These are phyloP conservation scores for Pseudogymnoascus sp. DNA, from an alignment of 2,329 filamentous ascomycete species.

Conservation along the genomic window DNA sequence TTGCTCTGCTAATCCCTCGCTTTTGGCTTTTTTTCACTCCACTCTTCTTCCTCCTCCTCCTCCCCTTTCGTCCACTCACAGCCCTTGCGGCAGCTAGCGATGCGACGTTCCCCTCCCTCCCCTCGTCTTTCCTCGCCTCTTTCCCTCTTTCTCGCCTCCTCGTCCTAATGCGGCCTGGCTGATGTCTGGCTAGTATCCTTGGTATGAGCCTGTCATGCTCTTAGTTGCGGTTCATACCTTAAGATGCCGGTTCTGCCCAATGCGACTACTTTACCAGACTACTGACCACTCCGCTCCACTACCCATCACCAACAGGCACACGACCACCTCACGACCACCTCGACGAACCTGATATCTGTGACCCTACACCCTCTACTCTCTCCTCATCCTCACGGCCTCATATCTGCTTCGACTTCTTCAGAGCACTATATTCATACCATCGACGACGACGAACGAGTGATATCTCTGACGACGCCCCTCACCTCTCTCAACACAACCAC, in stretches of 20 bases:
- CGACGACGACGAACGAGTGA: not conserved
- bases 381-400: not conserved
- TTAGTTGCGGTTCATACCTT: slow-evolving; percentile 6
- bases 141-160: slow-evolving; percentile 6
- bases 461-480: not conserved
- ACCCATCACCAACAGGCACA: slow-evolving; percentile 5
- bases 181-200: not conserved
- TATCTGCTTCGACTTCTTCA: not conserved
- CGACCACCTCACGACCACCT: not conserved
- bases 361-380: not conserved
- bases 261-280: slow-evolving; percentile 8
- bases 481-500: not conserved
- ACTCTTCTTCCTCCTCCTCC: not conserved
- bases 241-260: slow-evolving; percentile 5
- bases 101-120: slow-evolving; percentile 7
- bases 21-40: not conserved
- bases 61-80: slow-evolving; percentile 4
- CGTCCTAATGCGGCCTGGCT: not conserved
- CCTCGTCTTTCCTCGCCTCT: not conserved
- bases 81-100: not conserved
- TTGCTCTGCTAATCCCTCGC: not conserved
- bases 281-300: slow-evolving; percentile 3
- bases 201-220: not conserved
- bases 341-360: not conserved
- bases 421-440: not conserved